These are phyloP conservation scores for Phytophthora kernoviae DNA, from an alignment of 352 stramenopile species.

Conservation along the genomic window DNA sequence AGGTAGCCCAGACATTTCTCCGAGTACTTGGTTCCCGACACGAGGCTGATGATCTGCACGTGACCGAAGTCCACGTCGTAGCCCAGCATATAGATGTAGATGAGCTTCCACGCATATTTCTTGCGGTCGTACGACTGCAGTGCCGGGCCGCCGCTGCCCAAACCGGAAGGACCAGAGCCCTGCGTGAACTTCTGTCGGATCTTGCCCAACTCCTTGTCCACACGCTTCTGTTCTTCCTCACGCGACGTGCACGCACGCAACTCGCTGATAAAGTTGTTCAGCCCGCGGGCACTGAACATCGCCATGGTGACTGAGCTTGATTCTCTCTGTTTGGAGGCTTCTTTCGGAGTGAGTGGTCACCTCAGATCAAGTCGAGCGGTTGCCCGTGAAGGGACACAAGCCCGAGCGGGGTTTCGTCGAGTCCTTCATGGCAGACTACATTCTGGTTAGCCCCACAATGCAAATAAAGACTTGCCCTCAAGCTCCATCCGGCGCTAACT, in stretches of 20 bases:
- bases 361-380: background rate
- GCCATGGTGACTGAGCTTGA: constrained; percentile 44
- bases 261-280: constrained; percentile 89
- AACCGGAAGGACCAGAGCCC: constrained; percentile 20
- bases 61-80: constrained; percentile 99
- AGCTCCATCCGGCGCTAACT: background rate
- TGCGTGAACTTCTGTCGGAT: constrained; percentile 98
- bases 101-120: constrained; percentile 99
- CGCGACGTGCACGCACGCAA: constrained; percentile 75
- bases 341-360: constrained; percentile 22
- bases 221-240: constrained; percentile 94
- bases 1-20: constrained; percentile 97
- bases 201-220: constrained; percentile 98
- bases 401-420: background rate
- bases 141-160: constrained; percentile 32
- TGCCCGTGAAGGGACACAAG: constrained; percentile 2
- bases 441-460: no score
- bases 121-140: constrained; percentile 97
- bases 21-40: constrained; percentile 93
- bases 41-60: constrained; percentile 96
- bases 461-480: background rate
- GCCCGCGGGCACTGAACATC: constrained; percentile 77
- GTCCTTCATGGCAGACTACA: background rate
- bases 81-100: constrained; percentile 99
- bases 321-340: constrained; percentile 4